Base-by-base conservation (phyloP, 306 rosid genomes). In the Nissolia schottii region DNA sequence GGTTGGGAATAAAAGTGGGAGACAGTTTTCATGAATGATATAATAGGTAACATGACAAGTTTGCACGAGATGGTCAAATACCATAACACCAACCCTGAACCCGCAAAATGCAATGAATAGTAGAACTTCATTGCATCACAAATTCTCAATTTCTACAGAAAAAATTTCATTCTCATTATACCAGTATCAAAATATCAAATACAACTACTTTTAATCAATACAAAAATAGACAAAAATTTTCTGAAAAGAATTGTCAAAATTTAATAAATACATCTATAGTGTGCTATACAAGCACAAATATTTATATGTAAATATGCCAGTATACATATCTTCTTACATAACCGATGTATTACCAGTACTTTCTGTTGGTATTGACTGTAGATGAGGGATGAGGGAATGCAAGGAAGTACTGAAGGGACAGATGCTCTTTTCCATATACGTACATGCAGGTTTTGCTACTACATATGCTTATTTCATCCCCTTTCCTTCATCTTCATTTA, bases 401-500 rank as follows among this genome's bases (percentile, higher is more conserved):
- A 50, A 18, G 64, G 40, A 55, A 55, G 64, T 40, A 82, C 67
- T 61, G 77, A 80, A 74, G 64, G 64, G 51, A 71, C 64, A 66
- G 16, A 20, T 4, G 15, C 65, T 16, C 68, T 71, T 74, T 81
- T 64, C 83, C 85, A 83, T 84, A 76, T 84, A 84, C 89, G 74
- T 83, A 84, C 89, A 82, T 57, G 50, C 59, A 32, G 35, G 71
- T 28, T 53, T 45, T 22, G 70, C 70, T 74, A 15, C 69, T 75
- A n/a, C n/a, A n/a, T n/a, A 25, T 62, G 50, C 66, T 79, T 82
- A 85, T 80, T 81, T 58, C 81, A 82, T 78, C 38, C 88, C 88
- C 72, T 85, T 91, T 64, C 99, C 97, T 91, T 86, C 97, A 12
- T 89, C 93, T 84, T 91, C 99, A 40, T 89, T 95, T 83, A 95